phyloP scores from a whole-genome alignment of 495 filamentous ascomycete species.

The Astrocystis sublimbata region DNA sequence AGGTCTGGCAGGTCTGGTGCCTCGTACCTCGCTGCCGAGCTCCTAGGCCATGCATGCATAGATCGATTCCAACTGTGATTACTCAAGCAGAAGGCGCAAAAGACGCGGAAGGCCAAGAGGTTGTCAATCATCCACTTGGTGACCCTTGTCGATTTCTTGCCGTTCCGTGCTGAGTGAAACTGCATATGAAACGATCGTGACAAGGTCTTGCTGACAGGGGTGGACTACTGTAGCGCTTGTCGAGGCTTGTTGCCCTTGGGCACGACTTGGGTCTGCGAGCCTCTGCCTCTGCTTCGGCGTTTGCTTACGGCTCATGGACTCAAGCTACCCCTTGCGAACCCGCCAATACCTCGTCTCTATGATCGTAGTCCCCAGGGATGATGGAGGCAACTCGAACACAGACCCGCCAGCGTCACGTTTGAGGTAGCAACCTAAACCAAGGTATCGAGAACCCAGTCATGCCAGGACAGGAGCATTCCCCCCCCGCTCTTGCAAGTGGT shows the following conservation, averaged over 20 bases:
- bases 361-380: constrained; percentile 20
- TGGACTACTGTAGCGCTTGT: background rate
- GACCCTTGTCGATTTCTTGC: background rate
- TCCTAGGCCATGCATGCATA: too few species aligned
- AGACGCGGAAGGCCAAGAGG: background rate
- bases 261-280: too few species aligned
- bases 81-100: too few species aligned
- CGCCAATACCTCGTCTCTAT: constrained; percentile 24
- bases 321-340: background rate
- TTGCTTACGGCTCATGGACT: too few species aligned
- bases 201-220: constrained; percentile 9
- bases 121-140: background rate
- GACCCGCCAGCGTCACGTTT: constrained; percentile 32
- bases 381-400: constrained; percentile 26
- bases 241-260: background rate
- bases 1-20: too few species aligned
- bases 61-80: too few species aligned
- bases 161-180: constrained; percentile 10
- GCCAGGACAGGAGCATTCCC: constrained; percentile 18
- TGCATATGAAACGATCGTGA: constrained; percentile 16
- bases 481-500: constrained; percentile 18
- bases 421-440: constrained; percentile 27
- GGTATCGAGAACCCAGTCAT: constrained; percentile 24
- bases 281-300: too few species aligned
- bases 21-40: too few species aligned